Conservation (phyloP, 2,329 filamentous ascomycete species). For the Nothophoma quercina region DNA sequence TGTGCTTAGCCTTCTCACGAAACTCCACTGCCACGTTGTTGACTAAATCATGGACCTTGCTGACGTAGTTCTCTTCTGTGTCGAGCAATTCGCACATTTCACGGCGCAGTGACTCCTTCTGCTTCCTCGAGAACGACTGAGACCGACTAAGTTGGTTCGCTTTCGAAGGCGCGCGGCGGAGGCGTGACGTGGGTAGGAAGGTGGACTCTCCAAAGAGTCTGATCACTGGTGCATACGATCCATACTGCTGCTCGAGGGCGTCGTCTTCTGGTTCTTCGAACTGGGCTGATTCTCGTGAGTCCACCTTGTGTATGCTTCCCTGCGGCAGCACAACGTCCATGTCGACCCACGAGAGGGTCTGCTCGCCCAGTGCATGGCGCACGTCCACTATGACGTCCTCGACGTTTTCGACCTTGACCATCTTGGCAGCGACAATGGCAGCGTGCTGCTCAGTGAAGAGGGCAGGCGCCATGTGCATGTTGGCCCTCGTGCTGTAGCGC, state of each 20-base stretch:
- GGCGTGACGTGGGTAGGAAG: constrained; percentile 84
- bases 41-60: constrained; percentile 84
- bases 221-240: constrained; percentile 77
- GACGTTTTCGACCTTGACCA: constrained; percentile 82
- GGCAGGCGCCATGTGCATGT: constrained; percentile 68
- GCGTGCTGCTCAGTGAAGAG: constrained; percentile 93
- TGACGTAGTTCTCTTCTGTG: constrained; percentile 93
- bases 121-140: constrained; percentile 78
- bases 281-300: constrained; percentile 62
- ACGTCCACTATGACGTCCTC: constrained; percentile 76
- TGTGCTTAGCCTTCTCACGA: constrained; percentile 70
- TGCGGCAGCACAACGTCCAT: constrained; percentile 85
- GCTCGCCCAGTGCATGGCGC: constrained; percentile 77
- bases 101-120: constrained; percentile 84
- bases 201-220: constrained; percentile 82
- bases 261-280: constrained; percentile 70
- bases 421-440: constrained; percentile 84
- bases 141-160: constrained; percentile 80
- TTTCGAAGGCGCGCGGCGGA: constrained; percentile 86
- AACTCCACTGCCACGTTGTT: constrained; percentile 83
- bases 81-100: constrained; percentile 91
- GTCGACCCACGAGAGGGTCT: constrained; percentile 84
- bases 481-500: constrained; percentile 60
- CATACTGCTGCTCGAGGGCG: constrained; percentile 75
- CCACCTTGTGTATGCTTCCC: constrained; percentile 66